A percentile compares a stretch with the other conserved stretches of the same genome.
Evolutionary conservation across 257 asterid genomes (phyloP).

Genomic region (Capsicum pubescens): DNA sequence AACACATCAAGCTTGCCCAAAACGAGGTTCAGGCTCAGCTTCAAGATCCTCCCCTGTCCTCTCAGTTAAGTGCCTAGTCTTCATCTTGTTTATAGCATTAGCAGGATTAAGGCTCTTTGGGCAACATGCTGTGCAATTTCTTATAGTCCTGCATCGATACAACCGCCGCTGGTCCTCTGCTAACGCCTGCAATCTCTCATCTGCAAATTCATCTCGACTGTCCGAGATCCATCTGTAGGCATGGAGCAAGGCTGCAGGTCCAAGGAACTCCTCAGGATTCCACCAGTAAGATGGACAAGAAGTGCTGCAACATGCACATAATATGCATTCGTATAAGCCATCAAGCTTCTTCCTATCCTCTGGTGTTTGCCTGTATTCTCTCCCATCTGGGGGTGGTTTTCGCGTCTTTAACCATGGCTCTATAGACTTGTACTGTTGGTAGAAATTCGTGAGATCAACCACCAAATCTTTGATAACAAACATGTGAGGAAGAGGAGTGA

Average conservation of each 20-base stretch:
- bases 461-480: constrained; percentile 82
- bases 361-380: constrained; percentile 58
- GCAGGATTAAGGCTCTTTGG: constrained; percentile 79
- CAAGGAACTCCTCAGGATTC: constrained; percentile 75
- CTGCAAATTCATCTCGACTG: constrained; percentile 69
- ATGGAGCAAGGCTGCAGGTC: constrained; percentile 74
- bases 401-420: constrained; percentile 85
- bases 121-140: constrained; percentile 62
- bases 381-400: constrained; percentile 54
- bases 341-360: constrained; percentile 67
- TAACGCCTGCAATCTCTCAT: constrained; percentile 67
- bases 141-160: constrained; percentile 74
- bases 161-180: constrained; percentile 53
- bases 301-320: constrained; percentile 76
- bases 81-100: constrained; percentile 73
- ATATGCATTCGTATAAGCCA: constrained; percentile 77
- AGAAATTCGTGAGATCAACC: constrained; percentile 73
- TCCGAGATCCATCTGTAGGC: constrained; percentile 72
- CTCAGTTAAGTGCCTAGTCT: constrained; percentile 48
- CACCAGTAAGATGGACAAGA: constrained; percentile 93
- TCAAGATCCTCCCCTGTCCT: constrained; percentile 49
- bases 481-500: constrained; percentile 81
- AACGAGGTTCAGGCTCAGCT: constrained; percentile 32
- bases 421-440: constrained; percentile 75
- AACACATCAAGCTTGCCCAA: constrained; percentile 27